Evolutionary conservation across 75 land plant species (phyloP).

Genomic region (Isoetes taiwanensis): DNA sequence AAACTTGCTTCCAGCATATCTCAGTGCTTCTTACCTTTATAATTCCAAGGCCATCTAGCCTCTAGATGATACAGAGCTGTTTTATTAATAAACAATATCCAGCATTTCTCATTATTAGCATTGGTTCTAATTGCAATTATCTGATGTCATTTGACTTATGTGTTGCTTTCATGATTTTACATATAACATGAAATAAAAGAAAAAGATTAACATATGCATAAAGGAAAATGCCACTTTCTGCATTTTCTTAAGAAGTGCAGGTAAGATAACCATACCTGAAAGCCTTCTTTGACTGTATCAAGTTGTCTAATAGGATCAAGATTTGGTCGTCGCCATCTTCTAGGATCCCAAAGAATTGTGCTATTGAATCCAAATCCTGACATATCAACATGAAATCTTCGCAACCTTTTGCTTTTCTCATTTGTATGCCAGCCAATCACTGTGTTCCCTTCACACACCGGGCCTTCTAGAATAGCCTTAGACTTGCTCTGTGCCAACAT

Average conservation of each 20-base stretch:
- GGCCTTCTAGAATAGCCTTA: constrained; percentile 60
- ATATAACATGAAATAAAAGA: no score
- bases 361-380: constrained; percentile 97
- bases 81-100: no score
- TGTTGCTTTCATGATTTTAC: no score
- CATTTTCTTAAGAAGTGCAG: no score
- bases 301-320: constrained; percentile 61
- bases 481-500: constrained; percentile 42
- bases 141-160: no score
- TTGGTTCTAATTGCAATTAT: no score
- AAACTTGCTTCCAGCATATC: no score
- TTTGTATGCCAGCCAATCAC: constrained; percentile 96
- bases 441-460: constrained; percentile 58
- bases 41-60: no score
- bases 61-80: no score
- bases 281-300: constrained; percentile 79
- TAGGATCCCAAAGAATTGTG: constrained; percentile 90
- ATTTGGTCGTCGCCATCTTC: constrained; percentile 49
- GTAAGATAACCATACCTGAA: constrained; percentile 80
- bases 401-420: constrained; percentile 71
- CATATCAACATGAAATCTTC: constrained; percentile 92
- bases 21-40: no score
- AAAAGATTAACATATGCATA: no score
- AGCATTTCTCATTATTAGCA: no score
- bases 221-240: neutral